Evolutionary conservation across 495 filamentous ascomycete species (phyloP), one percentile per base, ranked within the genome.

Genomic region (Hypomontagnella submonticulosa): DNA sequence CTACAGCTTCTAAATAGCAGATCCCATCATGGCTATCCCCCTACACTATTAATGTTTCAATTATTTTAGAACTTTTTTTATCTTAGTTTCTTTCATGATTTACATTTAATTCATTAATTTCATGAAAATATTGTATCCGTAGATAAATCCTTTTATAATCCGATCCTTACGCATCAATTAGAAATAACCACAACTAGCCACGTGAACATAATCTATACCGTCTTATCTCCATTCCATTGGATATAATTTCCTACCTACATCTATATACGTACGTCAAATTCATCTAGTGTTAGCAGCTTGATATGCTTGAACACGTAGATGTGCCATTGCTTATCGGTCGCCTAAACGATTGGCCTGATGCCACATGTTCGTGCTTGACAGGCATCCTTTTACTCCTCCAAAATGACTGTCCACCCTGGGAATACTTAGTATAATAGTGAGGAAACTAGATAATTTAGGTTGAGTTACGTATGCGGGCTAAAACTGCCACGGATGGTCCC

Each of bases 341-440:
- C 32, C 57, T 56, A 42, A 50, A 11, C 52, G 47, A 53, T 58
- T 54, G 58, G 58, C 48, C 53, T 34, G 12, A 23, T 61, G 66
- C 66, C 66, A 69, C 66, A 60, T 69, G 66, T 63, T 55, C 59
- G 44, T 40, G 60, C 55, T 69, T 63, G 42, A 69, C 33, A 63
- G 60, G 59, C 46, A 20, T n/a, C 36, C 16, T 15, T 30, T 38
- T 9, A 7, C 13, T 27, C 16, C 6, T 13, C 49, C 38, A 34
- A 34, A n/a, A 30, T 32, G 5, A 23, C 42, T 12, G 18, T 50
- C 20, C 7, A 33, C 11, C 20, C 27, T 16, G 12, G 1, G 19
- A 1, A 40, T n/a, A n/a, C n/a, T n/a, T n/a, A n/a, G n/a, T 18
- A 11, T 1, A 7, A 37, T 9, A n/a, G 11, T 18, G 30, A 8